A percentile compares a stretch with the other conserved stretches of the same genome.
Conservation (phyloP, 768 basidiomycete genomes). For the Omphalotus guepiniiformis region DNA sequence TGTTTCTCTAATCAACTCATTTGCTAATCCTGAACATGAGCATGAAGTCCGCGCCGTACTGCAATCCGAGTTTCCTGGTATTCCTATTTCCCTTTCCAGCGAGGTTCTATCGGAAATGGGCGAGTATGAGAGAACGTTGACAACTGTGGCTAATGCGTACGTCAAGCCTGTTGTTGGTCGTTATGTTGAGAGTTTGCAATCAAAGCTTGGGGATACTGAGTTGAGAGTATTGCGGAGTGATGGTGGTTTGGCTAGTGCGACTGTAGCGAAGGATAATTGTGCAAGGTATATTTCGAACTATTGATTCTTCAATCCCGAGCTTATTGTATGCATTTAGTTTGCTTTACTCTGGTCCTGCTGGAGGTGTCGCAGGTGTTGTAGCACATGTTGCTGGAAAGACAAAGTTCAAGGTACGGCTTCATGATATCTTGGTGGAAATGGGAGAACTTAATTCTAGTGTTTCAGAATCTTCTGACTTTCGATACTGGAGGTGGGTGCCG, state of each 20-base stretch:
- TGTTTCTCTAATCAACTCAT: conserved; percentile 25
- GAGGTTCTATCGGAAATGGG: conserved; percentile 22
- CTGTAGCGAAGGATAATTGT: conserved; percentile 22
- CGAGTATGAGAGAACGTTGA: conserved; percentile 26
- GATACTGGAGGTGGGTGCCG: conserved; percentile 23
- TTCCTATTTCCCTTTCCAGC: conserved; percentile 22
- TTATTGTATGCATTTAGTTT: background rate
- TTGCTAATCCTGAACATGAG: conserved; percentile 22
- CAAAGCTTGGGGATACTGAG: conserved; percentile 16
- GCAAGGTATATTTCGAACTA: conserved; percentile 17
- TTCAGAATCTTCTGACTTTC: conserved; percentile 24
- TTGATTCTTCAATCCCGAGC: too few species aligned
- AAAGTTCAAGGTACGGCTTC: too few species aligned
- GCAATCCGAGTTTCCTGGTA: conserved; percentile 19
- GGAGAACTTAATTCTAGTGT: too few species aligned
- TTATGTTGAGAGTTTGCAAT: conserved; percentile 21
- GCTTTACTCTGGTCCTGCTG: conserved; percentile 19
- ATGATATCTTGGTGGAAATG: too few species aligned
- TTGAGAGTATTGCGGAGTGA: conserved; percentile 23
- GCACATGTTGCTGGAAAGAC: conserved; percentile 15
- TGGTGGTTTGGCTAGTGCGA: conserved; percentile 20
- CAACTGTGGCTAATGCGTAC: conserved; percentile 25
- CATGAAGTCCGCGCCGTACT: conserved; percentile 15
- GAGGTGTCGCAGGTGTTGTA: conserved; percentile 24
- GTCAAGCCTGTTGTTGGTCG: conserved; percentile 23